Evolutionary conservation across 208 protist genomes (phyloP), one percentile per base, ranked within the genome.

Genomic region (Wallacemonas sp.): DNA sequence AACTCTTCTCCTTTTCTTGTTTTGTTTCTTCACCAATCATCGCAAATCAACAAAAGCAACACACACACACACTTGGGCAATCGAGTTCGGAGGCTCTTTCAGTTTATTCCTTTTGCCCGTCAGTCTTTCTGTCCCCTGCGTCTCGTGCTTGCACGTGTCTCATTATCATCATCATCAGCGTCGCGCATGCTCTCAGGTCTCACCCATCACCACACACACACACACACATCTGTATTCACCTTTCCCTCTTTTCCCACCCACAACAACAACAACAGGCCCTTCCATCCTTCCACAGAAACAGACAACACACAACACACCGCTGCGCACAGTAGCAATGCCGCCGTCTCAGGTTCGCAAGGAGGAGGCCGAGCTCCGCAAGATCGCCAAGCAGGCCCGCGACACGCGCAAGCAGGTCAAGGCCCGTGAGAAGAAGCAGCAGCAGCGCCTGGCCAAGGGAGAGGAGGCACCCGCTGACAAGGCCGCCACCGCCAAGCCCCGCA

Each of bases 321-420:
- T 5, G 19, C 57, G 48, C 57, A 66, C 43, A 32, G 6, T 30
- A 47, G 46, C 39, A 8, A 92, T 92, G 85, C 63, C 74, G 0
- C 69, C 76, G 14, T 92, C 90, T 19, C 34, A 90, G 61, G 74
- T 80, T n/a, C 71, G 71, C 33, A 93, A 93, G 73, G 90, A 96
- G 70, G 85, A 93, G 83, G 82, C 85, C 34, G 87, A 90, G 74
- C 69, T 93, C 21, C 87, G 87, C 61, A 82, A 88, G 60, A 88
- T 96, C 34, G 83, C 79, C 21, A 87, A 83, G 68, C 54, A 82
- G 54, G 70, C 84, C 5, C 81, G 88, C 2, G 29, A 74, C 6
- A 70, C 78, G 0, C 76, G 72, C 16, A 88, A 89, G 68, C 83
- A 91, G 68, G 80, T 72, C 17, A 71, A 78, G 21, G 60, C 70